Percentiles rank a stretch among this genome's conserved stretches.
These are phyloP conservation scores for Phyllosticta citrichinensis DNA, from an alignment of 2,329 filamentous ascomycete genomes.

Conservation along the genomic window DNA sequence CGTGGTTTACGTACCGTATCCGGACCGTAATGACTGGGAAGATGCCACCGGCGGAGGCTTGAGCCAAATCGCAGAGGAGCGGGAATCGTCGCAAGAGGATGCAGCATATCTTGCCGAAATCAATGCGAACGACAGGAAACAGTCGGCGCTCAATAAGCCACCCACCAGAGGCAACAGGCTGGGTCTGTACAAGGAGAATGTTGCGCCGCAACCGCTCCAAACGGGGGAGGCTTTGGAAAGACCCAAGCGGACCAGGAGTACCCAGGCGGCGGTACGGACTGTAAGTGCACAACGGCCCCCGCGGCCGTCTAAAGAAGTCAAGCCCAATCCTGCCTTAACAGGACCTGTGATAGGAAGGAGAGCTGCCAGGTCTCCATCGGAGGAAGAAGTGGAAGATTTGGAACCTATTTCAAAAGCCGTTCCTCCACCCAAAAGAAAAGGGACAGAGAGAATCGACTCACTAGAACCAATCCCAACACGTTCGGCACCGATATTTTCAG, in stretches of 20 bases:
- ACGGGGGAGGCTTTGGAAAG: constrained; percentile 24
- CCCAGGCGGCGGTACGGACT: constrained; percentile 21
- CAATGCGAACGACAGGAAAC: constrained; percentile 32
- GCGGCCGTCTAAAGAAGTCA: constrained; percentile 3
- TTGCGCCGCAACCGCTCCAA: constrained; percentile 21
- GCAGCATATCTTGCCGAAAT: constrained; percentile 34
- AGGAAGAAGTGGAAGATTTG: not conserved
- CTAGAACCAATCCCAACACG: not conserved
- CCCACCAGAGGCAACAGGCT: constrained; percentile 18
- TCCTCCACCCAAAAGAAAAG: not conserved
- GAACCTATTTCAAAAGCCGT: not conserved
- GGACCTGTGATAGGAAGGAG: not conserved
- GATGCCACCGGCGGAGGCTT: constrained; percentile 22
- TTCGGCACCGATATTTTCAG: not conserved
- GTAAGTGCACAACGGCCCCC: constrained; percentile 8
- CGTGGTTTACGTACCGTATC: constrained; percentile 38
- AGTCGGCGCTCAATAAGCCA: constrained; percentile 2
- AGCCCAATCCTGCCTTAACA: not conserved
- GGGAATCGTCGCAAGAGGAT: constrained; percentile 27
- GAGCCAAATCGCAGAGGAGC: constrained; percentile 32
- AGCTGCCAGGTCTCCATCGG: not conserved
- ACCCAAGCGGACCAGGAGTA: constrained; percentile 25
- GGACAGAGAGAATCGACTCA: constrained; percentile 7
- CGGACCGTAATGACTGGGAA: constrained; percentile 29
- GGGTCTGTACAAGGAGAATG: constrained; percentile 28